Percentiles rank a stretch among this genome's conserved stretches.
Conservation (phyloP, 768 basidiomycete species). For the Pilatotrama ljubarskyi region DNA sequence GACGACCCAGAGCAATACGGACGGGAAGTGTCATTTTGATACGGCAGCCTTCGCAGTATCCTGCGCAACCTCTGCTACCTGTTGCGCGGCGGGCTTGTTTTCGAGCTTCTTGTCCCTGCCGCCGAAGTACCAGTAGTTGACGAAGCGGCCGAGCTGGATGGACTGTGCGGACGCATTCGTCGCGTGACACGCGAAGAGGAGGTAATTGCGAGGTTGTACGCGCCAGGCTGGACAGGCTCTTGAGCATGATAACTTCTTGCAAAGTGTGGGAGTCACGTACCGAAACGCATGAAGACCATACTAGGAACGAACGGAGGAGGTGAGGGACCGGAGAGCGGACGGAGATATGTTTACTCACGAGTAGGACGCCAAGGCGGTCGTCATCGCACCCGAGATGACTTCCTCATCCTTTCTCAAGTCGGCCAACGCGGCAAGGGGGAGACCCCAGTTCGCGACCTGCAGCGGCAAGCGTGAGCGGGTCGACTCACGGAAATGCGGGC, state of each 20-base stretch:
- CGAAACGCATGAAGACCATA: slow-evolving; percentile 93
- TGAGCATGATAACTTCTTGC: background rate
- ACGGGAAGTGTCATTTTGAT: slow-evolving; percentile 19
- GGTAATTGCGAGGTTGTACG: slow-evolving; percentile 94
- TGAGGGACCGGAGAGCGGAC: background rate
- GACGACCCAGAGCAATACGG: background rate
- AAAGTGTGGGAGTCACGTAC: slow-evolving; percentile 38
- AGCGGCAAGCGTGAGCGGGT: slow-evolving; percentile 9
- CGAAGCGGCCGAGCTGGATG: slow-evolving; percentile 80
- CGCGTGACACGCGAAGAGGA: slow-evolving; percentile 90
- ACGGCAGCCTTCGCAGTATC: slow-evolving; percentile 40
- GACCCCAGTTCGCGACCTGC: slow-evolving; percentile 97
- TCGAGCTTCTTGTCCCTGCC: slow-evolving; percentile 70
- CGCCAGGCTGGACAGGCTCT: slow-evolving; percentile 68
- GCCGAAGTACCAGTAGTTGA: slow-evolving; percentile 89
- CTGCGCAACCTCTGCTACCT: slow-evolving; percentile 49
- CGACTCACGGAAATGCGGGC: background rate
- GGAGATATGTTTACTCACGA: slow-evolving; percentile 66
- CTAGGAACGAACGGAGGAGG: slow-evolving; percentile 29
- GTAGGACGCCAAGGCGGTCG: slow-evolving; percentile 83
- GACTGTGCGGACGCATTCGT: slow-evolving; percentile 89
- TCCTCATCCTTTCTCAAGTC: slow-evolving; percentile 95
- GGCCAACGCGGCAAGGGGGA: slow-evolving; percentile 89
- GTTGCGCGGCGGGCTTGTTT: slow-evolving; percentile 30
- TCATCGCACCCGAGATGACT: slow-evolving; percentile 97